phyloP scores from a whole-genome alignment of 2,329 filamentous ascomycete genomes.

The Monilinia laxa region DNA sequence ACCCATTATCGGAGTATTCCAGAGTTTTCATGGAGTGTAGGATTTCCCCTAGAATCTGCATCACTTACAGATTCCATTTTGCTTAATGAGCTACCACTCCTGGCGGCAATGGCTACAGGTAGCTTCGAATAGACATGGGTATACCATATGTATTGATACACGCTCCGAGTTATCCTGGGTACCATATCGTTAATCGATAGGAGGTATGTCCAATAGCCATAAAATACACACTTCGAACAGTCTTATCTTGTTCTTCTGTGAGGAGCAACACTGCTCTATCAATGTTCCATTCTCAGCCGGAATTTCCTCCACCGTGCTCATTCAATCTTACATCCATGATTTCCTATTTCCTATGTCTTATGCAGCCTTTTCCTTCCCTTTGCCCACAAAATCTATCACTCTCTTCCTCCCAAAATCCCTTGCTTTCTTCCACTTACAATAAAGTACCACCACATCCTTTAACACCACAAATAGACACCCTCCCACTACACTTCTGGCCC shows the following conservation, averaged over 20 bases:
- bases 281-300: background rate
- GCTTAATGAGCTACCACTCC: no score
- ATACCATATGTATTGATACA: no score
- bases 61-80: no score
- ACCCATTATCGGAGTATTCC: no score
- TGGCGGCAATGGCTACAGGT: no score
- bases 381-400: constrained; percentile 42
- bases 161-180: no score
- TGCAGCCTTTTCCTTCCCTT: background rate
- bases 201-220: background rate
- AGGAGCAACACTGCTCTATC: background rate
- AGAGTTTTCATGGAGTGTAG: no score
- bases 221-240: background rate
- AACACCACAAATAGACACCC: constrained; percentile 86
- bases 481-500: constrained; percentile 86
- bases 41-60: no score
- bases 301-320: background rate
- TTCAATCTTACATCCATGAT: background rate
- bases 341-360: background rate
- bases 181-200: no score
- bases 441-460: constrained; percentile 64
- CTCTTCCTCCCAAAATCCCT: constrained; percentile 54
- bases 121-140: no score
- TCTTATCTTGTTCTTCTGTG: background rate
- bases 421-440: constrained; percentile 62